Percentiles rank a stretch among this genome's conserved stretches.
Evolutionary conservation across 1,284 basidiomycete species (phyloP).

Genomic region (Microbotryum lychnidis-dioicae): DNA sequence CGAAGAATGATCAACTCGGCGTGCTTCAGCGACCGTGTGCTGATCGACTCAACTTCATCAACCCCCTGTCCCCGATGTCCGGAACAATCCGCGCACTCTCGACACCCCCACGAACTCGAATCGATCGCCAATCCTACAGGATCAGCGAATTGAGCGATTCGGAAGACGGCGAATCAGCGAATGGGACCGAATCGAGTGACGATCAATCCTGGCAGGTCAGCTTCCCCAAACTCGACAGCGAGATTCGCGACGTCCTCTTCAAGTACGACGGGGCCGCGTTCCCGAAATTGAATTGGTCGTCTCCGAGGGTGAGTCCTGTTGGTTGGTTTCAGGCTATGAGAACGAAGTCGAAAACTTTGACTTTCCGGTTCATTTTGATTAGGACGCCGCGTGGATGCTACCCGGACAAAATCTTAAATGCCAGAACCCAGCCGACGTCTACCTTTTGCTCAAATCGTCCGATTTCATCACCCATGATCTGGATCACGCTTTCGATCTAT

Average conservation of each 20-base stretch:
- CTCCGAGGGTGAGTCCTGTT: constrained; percentile 58
- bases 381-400: constrained; percentile 91
- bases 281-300: constrained; percentile 90
- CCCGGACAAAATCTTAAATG: constrained; percentile 81
- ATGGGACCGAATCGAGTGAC: constrained; percentile 30
- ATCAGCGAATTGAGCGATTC: constrained; percentile 48
- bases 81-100: not conserved
- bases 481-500: constrained; percentile 42
- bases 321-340: no score
- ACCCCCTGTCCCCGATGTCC: not conserved
- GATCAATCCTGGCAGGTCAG: constrained; percentile 45
- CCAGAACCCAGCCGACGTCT: constrained; percentile 78
- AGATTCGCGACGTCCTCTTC: constrained; percentile 60
- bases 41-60: constrained; percentile 36
- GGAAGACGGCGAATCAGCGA: constrained; percentile 43
- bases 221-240: constrained; percentile 67
- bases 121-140: constrained; percentile 32
- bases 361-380: constrained; percentile 2
- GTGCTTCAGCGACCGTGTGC: constrained; percentile 45
- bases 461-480: constrained; percentile 83
- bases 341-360: no score
- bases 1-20: not conserved
- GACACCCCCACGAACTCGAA: not conserved
- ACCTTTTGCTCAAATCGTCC: constrained; percentile 84
- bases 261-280: constrained; percentile 72